These are phyloP conservation scores for Candida suzukii DNA, from an alignment of 805 yeast species.

Conservation along the genomic window DNA sequence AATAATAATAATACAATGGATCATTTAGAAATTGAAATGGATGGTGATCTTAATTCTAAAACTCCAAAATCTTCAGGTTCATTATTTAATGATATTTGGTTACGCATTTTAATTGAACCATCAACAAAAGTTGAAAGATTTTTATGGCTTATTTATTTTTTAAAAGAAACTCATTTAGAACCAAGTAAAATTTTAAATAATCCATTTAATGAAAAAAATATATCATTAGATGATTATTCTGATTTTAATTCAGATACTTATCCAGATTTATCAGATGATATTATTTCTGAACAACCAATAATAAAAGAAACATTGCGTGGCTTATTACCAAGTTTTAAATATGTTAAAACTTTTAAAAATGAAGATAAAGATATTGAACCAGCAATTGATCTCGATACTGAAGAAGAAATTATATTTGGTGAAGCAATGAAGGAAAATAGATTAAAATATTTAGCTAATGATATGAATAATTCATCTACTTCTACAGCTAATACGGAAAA, in stretches of 20 bases:
- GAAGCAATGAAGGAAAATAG: conserved; percentile 40
- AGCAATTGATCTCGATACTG: conserved; percentile 36
- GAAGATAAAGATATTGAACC: not conserved
- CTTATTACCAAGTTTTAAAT: not conserved
- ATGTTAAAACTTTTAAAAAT: no score
- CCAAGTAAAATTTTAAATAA: conserved; percentile 32
- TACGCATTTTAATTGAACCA: conserved; percentile 55
- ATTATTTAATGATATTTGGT: conserved; percentile 68
- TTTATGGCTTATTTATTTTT: conserved; percentile 77
- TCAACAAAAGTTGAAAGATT: conserved; percentile 62
- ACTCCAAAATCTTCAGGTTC: conserved; percentile 23
- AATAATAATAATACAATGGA: conserved; percentile 37
- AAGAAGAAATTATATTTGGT: conserved; percentile 40
- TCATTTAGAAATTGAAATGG: conserved; percentile 27
- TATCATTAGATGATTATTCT: not conserved
- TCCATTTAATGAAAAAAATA: conserved; percentile 21
- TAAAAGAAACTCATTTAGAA: conserved; percentile 64
- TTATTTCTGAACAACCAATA: conserved; percentile 11
- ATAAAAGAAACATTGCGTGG: conserved; percentile 15
- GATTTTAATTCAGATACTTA: not conserved
- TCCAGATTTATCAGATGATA: conserved; percentile 13
- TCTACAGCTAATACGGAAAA: not conserved
- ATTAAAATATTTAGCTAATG: not conserved
- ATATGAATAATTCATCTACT: not conserved
- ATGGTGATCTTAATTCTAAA: conserved; percentile 21